A percentile compares a stretch with the other conserved stretches of the same genome.
phyloP scores from a whole-genome alignment of 2,329 filamentous ascomycete genomes.

The Penicillium concentricum region DNA sequence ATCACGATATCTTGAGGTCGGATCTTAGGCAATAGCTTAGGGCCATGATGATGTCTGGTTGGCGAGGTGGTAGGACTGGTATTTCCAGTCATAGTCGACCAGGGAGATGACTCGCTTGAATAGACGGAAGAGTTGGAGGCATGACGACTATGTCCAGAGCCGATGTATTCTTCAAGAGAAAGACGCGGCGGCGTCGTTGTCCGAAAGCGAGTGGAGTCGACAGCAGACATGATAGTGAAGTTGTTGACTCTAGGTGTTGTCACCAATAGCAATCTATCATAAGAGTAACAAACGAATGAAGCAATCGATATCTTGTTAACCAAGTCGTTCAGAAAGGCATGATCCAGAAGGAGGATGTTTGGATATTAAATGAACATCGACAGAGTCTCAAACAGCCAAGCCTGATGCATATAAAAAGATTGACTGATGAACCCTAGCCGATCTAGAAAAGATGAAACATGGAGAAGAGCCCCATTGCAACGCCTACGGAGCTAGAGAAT shows the following conservation, averaged over 20 bases:
- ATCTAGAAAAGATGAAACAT: conserved; percentile 43
- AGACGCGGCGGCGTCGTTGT: conserved; percentile 46
- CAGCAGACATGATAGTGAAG: conserved; percentile 42
- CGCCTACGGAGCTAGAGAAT: conserved; percentile 28
- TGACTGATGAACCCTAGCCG: conserved; percentile 25
- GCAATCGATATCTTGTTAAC: conserved; percentile 8
- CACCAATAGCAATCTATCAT: conserved; percentile 14
- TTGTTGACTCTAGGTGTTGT: conserved; percentile 21
- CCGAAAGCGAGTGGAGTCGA: conserved; percentile 44
- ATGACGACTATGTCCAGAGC: conserved; percentile 56
- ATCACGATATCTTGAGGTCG: conserved; percentile 78
- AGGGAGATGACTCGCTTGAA: conserved; percentile 66
- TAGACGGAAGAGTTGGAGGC: conserved; percentile 65
- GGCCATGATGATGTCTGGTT: conserved; percentile 71
- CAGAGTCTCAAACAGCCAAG: conserved; percentile 20
- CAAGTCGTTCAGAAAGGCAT: conserved; percentile 17
- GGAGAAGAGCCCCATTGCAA: conserved; percentile 34
- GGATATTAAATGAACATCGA: conserved; percentile 42
- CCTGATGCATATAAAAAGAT: conserved; percentile 27
- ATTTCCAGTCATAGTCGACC: conserved; percentile 66
- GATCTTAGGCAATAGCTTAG: conserved; percentile 80
- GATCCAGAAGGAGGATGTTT: conserved; percentile 25
- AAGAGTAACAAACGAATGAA: conserved; percentile 18
- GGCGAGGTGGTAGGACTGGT: conserved; percentile 70
- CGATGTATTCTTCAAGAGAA: conserved; percentile 34